Percentiles rank a stretch among this genome's conserved stretches.
phyloP scores from a whole-genome alignment of 352 stramenopile genomes.

The Phytophthora macrochlamydospora region DNA sequence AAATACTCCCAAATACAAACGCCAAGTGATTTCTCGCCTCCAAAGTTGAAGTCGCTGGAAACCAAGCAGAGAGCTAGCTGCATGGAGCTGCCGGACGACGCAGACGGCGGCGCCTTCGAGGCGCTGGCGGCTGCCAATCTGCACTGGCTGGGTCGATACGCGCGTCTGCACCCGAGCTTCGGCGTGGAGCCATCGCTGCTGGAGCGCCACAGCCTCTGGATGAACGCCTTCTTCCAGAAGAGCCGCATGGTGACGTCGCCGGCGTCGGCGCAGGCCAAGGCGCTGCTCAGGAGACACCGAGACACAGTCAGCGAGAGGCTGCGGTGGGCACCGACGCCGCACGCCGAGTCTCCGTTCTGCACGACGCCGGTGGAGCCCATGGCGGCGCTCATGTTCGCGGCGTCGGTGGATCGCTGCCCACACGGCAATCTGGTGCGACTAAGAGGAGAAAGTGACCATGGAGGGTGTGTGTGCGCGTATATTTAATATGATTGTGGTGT shows the following conservation, averaged over 20 bases:
- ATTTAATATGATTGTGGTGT: not conserved
- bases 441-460: not conserved
- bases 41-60: not conserved
- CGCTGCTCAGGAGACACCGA: constrained; percentile 57
- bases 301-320: constrained; percentile 47
- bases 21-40: not conserved
- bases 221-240: constrained; percentile 86
- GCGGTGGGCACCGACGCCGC: constrained; percentile 34
- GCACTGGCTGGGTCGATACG: constrained; percentile 69
- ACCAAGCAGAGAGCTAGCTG: too few species aligned
- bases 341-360: constrained; percentile 56
- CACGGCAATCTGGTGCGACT: constrained; percentile 57
- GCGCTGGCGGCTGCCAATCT: constrained; percentile 65
- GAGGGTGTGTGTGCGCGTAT: not conserved
- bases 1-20: not conserved
- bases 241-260: constrained; percentile 70
- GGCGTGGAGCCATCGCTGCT: constrained; percentile 58
- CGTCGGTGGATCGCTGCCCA: constrained; percentile 61
- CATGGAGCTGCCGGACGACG: constrained; percentile 44
- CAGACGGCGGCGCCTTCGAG: constrained; percentile 38
- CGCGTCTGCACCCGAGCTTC: constrained; percentile 58
- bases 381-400: constrained; percentile 66
- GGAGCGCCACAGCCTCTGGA: constrained; percentile 76
- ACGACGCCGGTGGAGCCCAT: constrained; percentile 62
- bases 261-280: constrained; percentile 59